phyloP scores from a whole-genome alignment of 345 rosid genomes.

The Kandelia obovata region DNA sequence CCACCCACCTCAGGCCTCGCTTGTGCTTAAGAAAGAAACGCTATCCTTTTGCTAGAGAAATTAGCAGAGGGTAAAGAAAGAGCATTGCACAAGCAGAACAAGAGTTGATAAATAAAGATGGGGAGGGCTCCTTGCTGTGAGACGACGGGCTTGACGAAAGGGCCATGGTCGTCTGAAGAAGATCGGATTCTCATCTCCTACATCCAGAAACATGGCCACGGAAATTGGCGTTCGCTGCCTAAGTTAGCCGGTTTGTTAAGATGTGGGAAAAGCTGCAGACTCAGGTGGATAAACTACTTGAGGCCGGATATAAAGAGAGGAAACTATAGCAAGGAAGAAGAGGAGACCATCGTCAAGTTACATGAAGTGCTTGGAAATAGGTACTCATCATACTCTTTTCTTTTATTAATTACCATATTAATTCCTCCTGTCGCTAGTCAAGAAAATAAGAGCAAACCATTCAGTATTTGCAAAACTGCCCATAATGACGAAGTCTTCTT shows the following conservation, averaged over 20 bases:
- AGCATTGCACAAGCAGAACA: not conserved
- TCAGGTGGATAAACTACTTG: conserved; percentile 72
- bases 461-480: not conserved
- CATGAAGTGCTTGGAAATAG: conserved; percentile 76
- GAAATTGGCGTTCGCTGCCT: conserved; percentile 74
- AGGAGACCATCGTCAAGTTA: conserved; percentile 58
- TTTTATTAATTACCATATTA: not conserved
- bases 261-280: conserved; percentile 82
- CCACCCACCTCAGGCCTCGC: too few relatives aligned
- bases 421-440: too few relatives aligned
- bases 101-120: conserved; percentile 34
- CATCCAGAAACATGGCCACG: conserved; percentile 55
- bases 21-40: too few relatives aligned
- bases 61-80: not conserved
- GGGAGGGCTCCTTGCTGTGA: conserved; percentile 92
- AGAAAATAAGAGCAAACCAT: not conserved
- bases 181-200: conserved; percentile 56
- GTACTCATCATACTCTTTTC: conserved; percentile 22
- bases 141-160: conserved; percentile 72
- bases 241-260: conserved; percentile 76
- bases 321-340: conserved; percentile 72
- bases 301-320: conserved; percentile 83
- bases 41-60: too few relatives aligned
- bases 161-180: conserved; percentile 75
- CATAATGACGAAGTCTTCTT: not conserved